Evolutionary conservation across 768 basidiomycete genomes (phyloP), one percentile per base, ranked within the genome.

Genomic region (Lentinula sp.): DNA sequence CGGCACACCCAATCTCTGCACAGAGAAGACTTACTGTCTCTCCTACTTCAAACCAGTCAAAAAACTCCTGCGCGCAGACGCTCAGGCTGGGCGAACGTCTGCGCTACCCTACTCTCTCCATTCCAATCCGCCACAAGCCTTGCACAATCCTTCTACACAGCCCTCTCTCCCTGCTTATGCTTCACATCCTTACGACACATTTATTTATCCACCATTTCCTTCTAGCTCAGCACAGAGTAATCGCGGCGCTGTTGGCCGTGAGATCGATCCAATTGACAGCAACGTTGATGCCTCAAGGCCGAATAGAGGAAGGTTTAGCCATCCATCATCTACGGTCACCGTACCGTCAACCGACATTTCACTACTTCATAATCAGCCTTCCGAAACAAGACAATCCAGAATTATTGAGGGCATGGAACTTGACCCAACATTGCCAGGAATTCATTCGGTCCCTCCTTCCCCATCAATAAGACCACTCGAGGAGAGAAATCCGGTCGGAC

Each of bases 11-110:
- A 23, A 74, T 77, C 0, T 72, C 77, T 54, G 74, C 77, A 35
- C 76, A 76, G 39, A 80, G 77, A 64, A 78, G 73, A 13, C 68
- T 73, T 10, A 66, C 74, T 62, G 45, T 70, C 64, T 68, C 74
- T n/a, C 52, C 66, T 61, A 60, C 67, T 20, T 66, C 69, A 8
- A 56, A 15, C 39, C 57, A 65, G 61, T 71, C 85, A 88, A 88
- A 90, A 88, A 88, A 90, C 80, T 86, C 60, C 80, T 76, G 68
- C 83, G 87, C 87, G 87, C 87, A 88, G 87, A 86, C 82, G 87
- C 80, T 79, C 79, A 81, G 67, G 68, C 86, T 82, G 87, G 86
- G 87, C 85, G 84, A 76, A 81, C 82, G 86, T 86, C 87, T 88
- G 87, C 87, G 57, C 57, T 23, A 48, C 33, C 33, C 23, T 35